phyloP scores from a whole-genome alignment of 768 basidiomycete genomes.

The Austroboletus festivus region DNA sequence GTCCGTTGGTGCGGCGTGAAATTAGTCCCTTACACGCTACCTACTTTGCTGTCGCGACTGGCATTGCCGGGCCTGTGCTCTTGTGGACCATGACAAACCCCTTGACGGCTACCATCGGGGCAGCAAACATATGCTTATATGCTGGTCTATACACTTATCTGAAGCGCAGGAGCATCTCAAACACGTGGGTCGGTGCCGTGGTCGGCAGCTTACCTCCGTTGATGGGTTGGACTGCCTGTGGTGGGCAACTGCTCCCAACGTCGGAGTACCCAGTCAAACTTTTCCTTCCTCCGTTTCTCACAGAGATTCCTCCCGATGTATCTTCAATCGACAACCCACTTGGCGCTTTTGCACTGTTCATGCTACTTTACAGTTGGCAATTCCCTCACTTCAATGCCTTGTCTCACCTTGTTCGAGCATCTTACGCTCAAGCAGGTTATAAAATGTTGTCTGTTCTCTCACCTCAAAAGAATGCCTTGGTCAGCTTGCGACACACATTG shows the following conservation, averaged over 20 bases:
- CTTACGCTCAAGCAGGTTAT: conserved; percentile 92
- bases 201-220: conserved; percentile 92
- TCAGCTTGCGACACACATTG: conserved; percentile 78
- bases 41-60: conserved; percentile 73
- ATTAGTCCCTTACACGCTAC: conserved; percentile 83
- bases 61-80: conserved; percentile 72
- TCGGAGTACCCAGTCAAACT: conserved; percentile 52
- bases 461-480: conserved; percentile 77
- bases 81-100: conserved; percentile 85
- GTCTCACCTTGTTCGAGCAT: conserved; percentile 80
- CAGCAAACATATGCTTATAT: conserved; percentile 83
- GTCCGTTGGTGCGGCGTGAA: conserved; percentile 84
- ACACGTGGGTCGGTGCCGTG: conserved; percentile 93
- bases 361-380: conserved; percentile 93
- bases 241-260: conserved; percentile 71
- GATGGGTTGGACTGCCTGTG: conserved; percentile 98
- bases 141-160: conserved; percentile 90
- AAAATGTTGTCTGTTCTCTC: conserved; percentile 84
- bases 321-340: conserved; percentile 76
- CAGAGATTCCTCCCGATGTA: conserved; percentile 38
- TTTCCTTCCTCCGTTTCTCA: conserved; percentile 62
- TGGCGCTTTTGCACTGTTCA: conserved; percentile 74
- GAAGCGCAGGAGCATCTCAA: conserved; percentile 77
- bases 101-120: conserved; percentile 78
- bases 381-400: conserved; percentile 97